Percentiles rank a stretch among this genome's conserved stretches.
phyloP scores from a whole-genome alignment of 306 rosid genomes.

The Gastrolobium villosum region DNA sequence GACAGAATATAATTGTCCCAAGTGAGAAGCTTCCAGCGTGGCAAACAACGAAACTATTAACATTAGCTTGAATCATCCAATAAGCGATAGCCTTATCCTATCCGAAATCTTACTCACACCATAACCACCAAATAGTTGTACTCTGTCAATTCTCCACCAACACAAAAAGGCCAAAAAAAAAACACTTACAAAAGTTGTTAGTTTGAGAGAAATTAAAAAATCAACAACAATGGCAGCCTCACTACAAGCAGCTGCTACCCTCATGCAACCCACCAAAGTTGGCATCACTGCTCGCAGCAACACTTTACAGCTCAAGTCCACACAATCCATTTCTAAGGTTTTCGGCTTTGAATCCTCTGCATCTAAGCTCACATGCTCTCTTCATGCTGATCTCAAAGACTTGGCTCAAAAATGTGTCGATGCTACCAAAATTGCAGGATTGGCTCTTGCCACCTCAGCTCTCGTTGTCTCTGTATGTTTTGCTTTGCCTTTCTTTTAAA shows the following conservation, averaged over 20 bases:
- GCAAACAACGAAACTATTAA: constrained; percentile 39
- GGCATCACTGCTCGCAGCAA: constrained; percentile 52
- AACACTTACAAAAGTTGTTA: constrained; percentile 38
- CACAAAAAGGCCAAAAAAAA: constrained; percentile 13
- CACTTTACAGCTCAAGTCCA: constrained; percentile 68
- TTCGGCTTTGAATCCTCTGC: constrained; percentile 50
- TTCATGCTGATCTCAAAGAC: constrained; percentile 65
- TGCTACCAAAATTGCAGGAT: constrained; percentile 90
- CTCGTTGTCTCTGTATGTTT: constrained; percentile 89
- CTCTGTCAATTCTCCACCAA: constrained; percentile 34
- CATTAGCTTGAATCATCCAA: constrained; percentile 67
- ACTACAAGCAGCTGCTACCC: constrained; percentile 91
- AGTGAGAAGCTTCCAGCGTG: constrained; percentile 61
- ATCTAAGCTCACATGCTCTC: constrained; percentile 51
- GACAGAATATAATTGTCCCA: constrained; percentile 33
- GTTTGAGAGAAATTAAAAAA: constrained; percentile 12
- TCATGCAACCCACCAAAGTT: constrained; percentile 84
- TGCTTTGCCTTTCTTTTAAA: neutral
- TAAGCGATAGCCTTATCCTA: constrained; percentile 84
- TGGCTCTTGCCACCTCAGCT: constrained; percentile 98
- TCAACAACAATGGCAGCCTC: constrained; percentile 89
- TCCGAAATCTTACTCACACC: constrained; percentile 68
- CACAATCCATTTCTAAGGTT: constrained; percentile 58
- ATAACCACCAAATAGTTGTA: constrained; percentile 61
- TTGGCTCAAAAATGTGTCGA: constrained; percentile 74